Conservation (phyloP, 2,329 filamentous ascomycete species). For the Fusarium aywerte region DNA sequence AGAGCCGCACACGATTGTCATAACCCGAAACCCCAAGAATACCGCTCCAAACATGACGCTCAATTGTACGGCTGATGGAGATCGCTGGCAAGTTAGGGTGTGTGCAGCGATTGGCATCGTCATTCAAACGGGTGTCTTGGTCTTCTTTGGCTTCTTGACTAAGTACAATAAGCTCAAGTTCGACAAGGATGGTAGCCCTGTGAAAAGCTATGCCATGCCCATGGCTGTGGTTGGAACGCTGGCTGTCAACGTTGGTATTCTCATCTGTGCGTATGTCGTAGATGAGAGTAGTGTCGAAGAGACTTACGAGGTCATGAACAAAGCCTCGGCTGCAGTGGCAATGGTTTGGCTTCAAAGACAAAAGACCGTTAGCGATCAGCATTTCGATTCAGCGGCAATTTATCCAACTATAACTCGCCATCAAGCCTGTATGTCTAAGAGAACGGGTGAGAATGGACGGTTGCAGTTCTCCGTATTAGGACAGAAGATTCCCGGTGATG, state of each 20-base stretch:
- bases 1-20: neutral
- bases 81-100: neutral
- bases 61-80: neutral
- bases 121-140: neutral
- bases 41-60: neutral
- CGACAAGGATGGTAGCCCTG: neutral
- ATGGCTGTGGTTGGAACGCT: slow-evolving; percentile 40
- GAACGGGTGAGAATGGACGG: neutral
- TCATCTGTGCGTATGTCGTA: slow-evolving; percentile 49
- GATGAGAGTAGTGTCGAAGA: slow-evolving; percentile 47
- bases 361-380: slow-evolving; percentile 45
- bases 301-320: slow-evolving; percentile 3
- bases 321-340: slow-evolving; percentile 9
- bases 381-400: slow-evolving; percentile 43
- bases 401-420: neutral
- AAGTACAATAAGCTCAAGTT: neutral
- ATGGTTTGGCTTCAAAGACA: slow-evolving; percentile 47
- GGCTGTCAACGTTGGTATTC: slow-evolving; percentile 42
- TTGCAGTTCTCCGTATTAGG: accelerated
- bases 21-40: neutral
- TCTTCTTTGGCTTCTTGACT: neutral
- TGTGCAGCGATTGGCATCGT: neutral
- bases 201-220: neutral
- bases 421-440: neutral
- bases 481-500: neutral